phyloP scores from a whole-genome alignment of 371 early-diverging fungal species.

The Mucor mucedo region DNA sequence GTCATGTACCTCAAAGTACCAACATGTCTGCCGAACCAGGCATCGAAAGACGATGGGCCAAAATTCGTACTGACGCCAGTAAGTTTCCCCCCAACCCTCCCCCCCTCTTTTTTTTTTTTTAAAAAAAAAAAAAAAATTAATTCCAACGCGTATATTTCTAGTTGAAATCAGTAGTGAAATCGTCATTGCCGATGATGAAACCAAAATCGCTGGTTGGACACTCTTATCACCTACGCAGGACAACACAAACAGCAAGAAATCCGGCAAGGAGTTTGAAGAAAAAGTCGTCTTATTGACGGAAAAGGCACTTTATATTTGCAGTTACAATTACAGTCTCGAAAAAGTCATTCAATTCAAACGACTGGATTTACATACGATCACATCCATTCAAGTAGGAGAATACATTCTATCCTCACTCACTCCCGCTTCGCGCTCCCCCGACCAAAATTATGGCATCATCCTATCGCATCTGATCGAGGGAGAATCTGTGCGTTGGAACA shows the following conservation, averaged over 20 bases:
- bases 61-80: constrained; percentile 58
- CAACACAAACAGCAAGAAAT: not conserved
- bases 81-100: not conserved
- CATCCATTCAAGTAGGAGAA: constrained; percentile 64
- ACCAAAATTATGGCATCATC: constrained; percentile 67
- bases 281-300: constrained; percentile 73
- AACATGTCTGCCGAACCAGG: constrained; percentile 62
- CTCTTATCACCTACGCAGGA: constrained; percentile 52
- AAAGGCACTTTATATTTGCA: constrained; percentile 74
- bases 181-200: constrained; percentile 66
- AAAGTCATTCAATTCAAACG: constrained; percentile 74
- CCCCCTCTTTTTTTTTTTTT: too few relatives aligned
- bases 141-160: constrained; percentile 2
- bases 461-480: constrained; percentile 55
- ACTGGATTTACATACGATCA: constrained; percentile 62
- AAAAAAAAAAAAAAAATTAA: too few relatives aligned
- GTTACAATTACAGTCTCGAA: constrained; percentile 73
- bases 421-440: constrained; percentile 40
- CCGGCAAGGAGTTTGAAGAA: constrained; percentile 61
- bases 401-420: constrained; percentile 56
- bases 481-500: constrained; percentile 61
- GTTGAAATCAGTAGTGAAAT: constrained; percentile 63
- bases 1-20: constrained; percentile 47
- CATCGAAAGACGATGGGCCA: constrained; percentile 52
- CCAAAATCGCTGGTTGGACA: constrained; percentile 62